Percentiles rank a stretch among this genome's conserved stretches.
phyloP scores from a whole-genome alignment of 1,284 basidiomycete species.

The Trichosporon faecale region DNA sequence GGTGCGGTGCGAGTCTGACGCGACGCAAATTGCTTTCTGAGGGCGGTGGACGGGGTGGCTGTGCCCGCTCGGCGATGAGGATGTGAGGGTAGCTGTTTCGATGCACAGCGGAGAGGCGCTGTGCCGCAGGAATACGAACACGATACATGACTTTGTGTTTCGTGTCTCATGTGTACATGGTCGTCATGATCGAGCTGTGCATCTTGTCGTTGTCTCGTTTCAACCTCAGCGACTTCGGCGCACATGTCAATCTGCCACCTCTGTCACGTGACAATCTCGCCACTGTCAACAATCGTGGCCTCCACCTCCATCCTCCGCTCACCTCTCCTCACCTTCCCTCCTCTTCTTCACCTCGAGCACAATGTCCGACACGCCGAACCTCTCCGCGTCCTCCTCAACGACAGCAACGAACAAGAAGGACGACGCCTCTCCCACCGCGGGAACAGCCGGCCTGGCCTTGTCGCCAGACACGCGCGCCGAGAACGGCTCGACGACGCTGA shows the following conservation, averaged over 20 bases:
- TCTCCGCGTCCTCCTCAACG: not conserved
- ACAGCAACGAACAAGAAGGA: not conserved
- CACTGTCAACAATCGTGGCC: not conserved
- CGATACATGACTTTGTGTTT: too few relatives aligned
- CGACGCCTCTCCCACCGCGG: not conserved
- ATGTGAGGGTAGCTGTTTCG: too few relatives aligned
- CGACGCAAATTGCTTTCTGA: too few relatives aligned
- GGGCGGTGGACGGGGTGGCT: too few relatives aligned
- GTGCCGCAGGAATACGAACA: too few relatives aligned
- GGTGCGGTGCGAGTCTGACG: not conserved
- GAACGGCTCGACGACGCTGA: slow-evolving; percentile 14
- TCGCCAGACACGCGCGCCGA: not conserved
- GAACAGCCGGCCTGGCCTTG: not conserved
- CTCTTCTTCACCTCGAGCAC: not conserved
- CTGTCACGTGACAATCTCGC: not conserved
- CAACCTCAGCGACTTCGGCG: too few relatives aligned
- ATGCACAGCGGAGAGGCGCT: too few relatives aligned
- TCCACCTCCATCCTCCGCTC: not conserved
- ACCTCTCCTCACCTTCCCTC: not conserved
- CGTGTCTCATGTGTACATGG: too few relatives aligned
- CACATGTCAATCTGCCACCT: not conserved
- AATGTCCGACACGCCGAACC: not conserved
- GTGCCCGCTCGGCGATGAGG: too few relatives aligned
- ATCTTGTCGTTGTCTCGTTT: too few relatives aligned
- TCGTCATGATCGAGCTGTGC: too few relatives aligned